Conservation (phyloP, 306 rosid genomes). For the Prunus mume region DNA sequence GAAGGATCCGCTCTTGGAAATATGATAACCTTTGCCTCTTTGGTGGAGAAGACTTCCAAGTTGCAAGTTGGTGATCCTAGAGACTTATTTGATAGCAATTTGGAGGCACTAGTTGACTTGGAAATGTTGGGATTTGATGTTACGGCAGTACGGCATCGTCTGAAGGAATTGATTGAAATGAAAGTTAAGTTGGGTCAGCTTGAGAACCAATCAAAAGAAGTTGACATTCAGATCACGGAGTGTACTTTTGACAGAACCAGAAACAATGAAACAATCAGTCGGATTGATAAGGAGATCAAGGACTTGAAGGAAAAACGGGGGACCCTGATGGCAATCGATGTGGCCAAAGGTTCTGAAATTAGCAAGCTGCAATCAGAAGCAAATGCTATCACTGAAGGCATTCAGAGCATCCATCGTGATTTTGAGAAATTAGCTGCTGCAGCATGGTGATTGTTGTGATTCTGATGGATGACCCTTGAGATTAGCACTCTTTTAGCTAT, state of each 20-base stretch:
- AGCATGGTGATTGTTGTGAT: neutral
- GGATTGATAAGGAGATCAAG: slow-evolving; percentile 1
- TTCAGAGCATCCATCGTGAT: neutral
- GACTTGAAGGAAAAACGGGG: slow-evolving; percentile 8
- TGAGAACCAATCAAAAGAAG: neutral
- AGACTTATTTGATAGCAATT: neutral
- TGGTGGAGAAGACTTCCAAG: slow-evolving; percentile 9
- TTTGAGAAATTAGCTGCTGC: neutral
- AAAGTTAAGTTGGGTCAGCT: slow-evolving; percentile 12
- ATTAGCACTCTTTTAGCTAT: neutral
- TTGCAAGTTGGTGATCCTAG: neutral
- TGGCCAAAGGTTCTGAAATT: neutral
- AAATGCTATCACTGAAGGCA: neutral
- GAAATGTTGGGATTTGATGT: slow-evolving; percentile 20
- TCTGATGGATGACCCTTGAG: neutral
- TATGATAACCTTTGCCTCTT: slow-evolving; percentile 21
- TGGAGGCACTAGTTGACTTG: slow-evolving; percentile 4
- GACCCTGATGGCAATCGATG: neutral
- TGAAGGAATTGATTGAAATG: slow-evolving; percentile 2
- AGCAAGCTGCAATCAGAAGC: slow-evolving; percentile 9
- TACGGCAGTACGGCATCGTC: neutral
- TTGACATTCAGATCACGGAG: neutral
- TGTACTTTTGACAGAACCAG: neutral
- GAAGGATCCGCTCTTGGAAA: slow-evolving; percentile 22
- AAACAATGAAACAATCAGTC: neutral